These are phyloP conservation scores for Laguncularia racemosa DNA, from an alignment of 345 rosid genomes.

Conservation along the genomic window DNA sequence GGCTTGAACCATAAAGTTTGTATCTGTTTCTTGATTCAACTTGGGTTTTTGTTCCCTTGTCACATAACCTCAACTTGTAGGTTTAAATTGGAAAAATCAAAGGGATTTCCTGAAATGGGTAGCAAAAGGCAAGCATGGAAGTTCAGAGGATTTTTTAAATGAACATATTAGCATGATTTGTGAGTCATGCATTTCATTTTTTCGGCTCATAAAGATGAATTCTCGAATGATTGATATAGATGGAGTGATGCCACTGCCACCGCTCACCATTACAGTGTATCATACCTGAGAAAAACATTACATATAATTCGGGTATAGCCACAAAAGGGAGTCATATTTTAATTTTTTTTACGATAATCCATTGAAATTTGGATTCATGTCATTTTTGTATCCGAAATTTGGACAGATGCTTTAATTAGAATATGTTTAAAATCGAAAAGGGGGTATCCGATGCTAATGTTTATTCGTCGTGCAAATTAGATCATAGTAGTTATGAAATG, in stretches of 20 bases:
- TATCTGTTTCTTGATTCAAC: slow-evolving; percentile 11
- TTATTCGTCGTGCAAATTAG: no score
- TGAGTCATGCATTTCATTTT: slow-evolving; percentile 26
- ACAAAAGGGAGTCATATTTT: no score
- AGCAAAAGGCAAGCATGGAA: slow-evolving; percentile 60
- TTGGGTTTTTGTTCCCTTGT: slow-evolving; percentile 44
- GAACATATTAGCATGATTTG: slow-evolving; percentile 53
- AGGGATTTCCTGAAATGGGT: slow-evolving; percentile 28
- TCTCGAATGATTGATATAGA: slow-evolving; percentile 65
- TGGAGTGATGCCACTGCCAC: slow-evolving; percentile 84
- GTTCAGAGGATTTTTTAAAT: slow-evolving; percentile 49
- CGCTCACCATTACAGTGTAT: slow-evolving; percentile 61
- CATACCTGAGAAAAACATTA: slow-evolving; percentile 31
- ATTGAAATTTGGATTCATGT: no score
- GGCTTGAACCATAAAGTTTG: slow-evolving; percentile 53
- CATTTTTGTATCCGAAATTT: no score
- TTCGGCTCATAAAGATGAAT: slow-evolving; percentile 25
- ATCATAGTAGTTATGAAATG: no score
- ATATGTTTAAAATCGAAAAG: no score
- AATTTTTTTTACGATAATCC: no score
- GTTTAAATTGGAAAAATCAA: slow-evolving; percentile 22
- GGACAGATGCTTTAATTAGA: no score
- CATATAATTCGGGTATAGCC: no score
- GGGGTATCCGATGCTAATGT: no score
- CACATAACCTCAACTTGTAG: slow-evolving; percentile 54